These are phyloP conservation scores for Pseudogymnoascus verrucosus DNA, from an alignment of 2,329 filamentous ascomycete species.

Conservation along the genomic window DNA sequence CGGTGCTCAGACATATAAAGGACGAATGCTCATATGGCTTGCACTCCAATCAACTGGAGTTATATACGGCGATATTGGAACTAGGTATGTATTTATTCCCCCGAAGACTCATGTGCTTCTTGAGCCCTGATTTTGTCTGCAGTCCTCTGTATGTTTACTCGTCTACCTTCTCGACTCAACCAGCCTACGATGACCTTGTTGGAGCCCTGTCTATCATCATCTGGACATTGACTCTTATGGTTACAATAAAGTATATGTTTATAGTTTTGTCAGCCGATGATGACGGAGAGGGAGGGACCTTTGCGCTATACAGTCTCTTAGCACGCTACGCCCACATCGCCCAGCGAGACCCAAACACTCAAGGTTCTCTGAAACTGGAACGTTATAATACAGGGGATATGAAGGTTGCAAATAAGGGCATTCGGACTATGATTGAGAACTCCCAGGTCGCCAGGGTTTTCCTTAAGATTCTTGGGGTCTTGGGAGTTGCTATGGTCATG, in stretches of 20 bases:
- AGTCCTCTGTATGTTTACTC: slow-evolving; percentile 63
- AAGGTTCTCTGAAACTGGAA: slow-evolving; percentile 49
- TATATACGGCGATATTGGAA: slow-evolving; percentile 63
- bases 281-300: slow-evolving; percentile 64
- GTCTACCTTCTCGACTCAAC: slow-evolving; percentile 52
- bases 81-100: slow-evolving; percentile 22
- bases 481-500: slow-evolving; percentile 62
- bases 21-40: slow-evolving; percentile 34
- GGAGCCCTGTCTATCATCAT: slow-evolving; percentile 61
- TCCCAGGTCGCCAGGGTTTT: slow-evolving; percentile 42
- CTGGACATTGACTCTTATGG: slow-evolving; percentile 61
- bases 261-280: slow-evolving; percentile 60
- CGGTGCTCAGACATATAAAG: slow-evolving; percentile 17
- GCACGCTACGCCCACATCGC: slow-evolving; percentile 54
- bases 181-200: slow-evolving; percentile 50
- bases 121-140: neutral
- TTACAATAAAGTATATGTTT: slow-evolving; percentile 61
- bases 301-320: slow-evolving; percentile 57
- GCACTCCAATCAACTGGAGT: slow-evolving; percentile 59
- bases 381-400: slow-evolving; percentile 51
- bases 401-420: slow-evolving; percentile 39
- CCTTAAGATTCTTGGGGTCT: slow-evolving; percentile 54
- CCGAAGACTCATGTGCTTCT: neutral
- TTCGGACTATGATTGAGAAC: slow-evolving; percentile 51
- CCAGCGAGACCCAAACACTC: slow-evolving; percentile 48